Conservation (phyloP, 441 rosid genomes). For the Pelargonium citronellum region DNA sequence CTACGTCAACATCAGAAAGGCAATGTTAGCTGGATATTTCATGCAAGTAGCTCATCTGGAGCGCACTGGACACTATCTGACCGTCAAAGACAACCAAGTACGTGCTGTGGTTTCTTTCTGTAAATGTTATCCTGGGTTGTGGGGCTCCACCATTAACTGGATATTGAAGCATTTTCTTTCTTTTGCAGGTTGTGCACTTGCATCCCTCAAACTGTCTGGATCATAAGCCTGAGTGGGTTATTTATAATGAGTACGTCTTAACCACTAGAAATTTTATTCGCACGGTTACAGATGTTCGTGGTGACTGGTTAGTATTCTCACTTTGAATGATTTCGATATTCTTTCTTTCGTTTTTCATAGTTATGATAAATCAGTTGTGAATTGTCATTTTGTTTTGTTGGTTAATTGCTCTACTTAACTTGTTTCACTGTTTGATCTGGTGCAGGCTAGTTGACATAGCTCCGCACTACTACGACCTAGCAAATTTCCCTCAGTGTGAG, state of each 20-base stretch:
- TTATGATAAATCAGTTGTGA: too few species aligned
- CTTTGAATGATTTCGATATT: too few species aligned
- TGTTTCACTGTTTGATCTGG: too few species aligned
- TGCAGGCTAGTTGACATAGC: conserved; percentile 85
- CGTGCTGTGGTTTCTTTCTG: conserved; percentile 2
- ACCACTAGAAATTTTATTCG: conserved; percentile 87
- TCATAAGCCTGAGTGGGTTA: conserved; percentile 98
- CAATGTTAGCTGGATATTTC: conserved; percentile 86
- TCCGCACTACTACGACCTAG: conserved; percentile 71
- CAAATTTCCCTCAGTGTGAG: conserved; percentile 86
- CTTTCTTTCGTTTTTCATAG: too few species aligned
- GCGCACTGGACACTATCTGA: conserved; percentile 79
- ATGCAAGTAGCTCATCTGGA: conserved; percentile 98
- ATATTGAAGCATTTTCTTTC: neutral
- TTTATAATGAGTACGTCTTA: conserved; percentile 80
- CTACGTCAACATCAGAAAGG: conserved; percentile 87
- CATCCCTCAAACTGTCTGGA: conserved; percentile 96
- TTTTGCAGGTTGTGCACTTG: conserved; percentile 77
- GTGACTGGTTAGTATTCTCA: conserved; percentile 66
- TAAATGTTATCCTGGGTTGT: too few species aligned
- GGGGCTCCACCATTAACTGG: neutral
- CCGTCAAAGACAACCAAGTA: conserved; percentile 95
- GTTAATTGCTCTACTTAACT: too few species aligned
- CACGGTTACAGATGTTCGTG: conserved; percentile 86
- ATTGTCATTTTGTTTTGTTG: too few species aligned